Evolutionary conservation across 139 green algal genomes (phyloP).

Genomic region (Chlorokybus atmophyticus): DNA sequence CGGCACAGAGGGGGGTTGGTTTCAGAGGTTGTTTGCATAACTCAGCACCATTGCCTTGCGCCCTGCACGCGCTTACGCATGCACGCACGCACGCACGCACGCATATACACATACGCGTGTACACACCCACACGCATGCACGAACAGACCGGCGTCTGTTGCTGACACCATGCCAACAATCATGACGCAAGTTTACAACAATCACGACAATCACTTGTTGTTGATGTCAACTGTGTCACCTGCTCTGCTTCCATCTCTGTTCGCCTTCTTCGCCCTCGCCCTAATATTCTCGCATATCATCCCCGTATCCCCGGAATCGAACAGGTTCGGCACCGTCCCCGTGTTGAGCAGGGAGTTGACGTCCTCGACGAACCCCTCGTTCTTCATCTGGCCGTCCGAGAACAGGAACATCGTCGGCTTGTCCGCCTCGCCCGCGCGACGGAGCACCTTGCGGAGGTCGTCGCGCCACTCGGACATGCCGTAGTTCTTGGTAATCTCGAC

Average conservation of each 20-base stretch:
- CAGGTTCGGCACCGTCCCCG: slow-evolving; percentile 56
- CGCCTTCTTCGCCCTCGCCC: slow-evolving; percentile 16
- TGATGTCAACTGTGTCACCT: no score
- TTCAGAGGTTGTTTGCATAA: slow-evolving; percentile 3
- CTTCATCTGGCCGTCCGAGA: slow-evolving; percentile 39
- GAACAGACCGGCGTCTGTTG: no score
- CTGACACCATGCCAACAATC: no score
- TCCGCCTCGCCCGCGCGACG: slow-evolving; percentile 18
- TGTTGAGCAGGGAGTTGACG: slow-evolving; percentile 37
- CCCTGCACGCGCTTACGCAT: background rate
- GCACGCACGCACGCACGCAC: no score
- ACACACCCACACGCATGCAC: no score
- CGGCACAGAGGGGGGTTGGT: no score
- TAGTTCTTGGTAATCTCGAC: slow-evolving; percentile 64
- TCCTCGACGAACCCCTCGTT: slow-evolving; percentile 35
- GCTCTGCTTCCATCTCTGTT: slow-evolving; percentile 16
- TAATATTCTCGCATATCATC: slow-evolving; percentile 28
- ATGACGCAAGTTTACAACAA: no score
- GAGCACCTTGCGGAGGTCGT: slow-evolving; percentile 25
- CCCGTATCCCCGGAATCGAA: slow-evolving; percentile 31
- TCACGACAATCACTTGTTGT: no score
- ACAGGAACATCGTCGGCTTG: slow-evolving; percentile 29
- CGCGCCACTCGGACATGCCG: slow-evolving; percentile 48
- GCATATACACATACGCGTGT: no score
- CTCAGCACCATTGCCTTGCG: no score